phyloP scores from a whole-genome alignment of 257 asterid species.

The Agastache rugosa region DNA sequence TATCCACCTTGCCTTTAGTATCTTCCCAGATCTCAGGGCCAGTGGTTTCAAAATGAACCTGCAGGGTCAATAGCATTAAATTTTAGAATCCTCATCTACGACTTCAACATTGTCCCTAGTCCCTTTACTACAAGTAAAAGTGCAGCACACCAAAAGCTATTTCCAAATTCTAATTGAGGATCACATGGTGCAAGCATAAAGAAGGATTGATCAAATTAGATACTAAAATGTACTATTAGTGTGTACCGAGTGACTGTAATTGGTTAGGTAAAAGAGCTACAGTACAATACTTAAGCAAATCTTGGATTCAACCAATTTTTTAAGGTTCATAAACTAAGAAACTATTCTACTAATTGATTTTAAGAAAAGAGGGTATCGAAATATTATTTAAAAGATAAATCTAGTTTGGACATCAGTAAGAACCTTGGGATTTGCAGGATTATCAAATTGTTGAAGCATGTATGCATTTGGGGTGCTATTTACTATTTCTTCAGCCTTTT shows the following conservation, averaged over 20 bases:
- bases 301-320: conserved; percentile 1
- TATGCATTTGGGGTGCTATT: conserved; percentile 78
- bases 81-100: conserved; percentile 16
- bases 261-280: conserved; percentile 6
- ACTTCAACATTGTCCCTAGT: neutral
- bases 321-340: conserved; percentile 1
- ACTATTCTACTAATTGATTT: neutral
- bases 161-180: conserved; percentile 23
- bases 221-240: conserved; percentile 7
- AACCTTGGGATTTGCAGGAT: conserved; percentile 99
- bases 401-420: conserved; percentile 20
- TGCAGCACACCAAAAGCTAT: neutral
- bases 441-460: conserved; percentile 95
- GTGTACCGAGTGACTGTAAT: conserved; percentile 16
- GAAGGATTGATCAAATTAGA: conserved; percentile 12
- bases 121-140: neutral
- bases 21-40: conserved; percentile 99
- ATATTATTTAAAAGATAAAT: conserved; percentile 10
- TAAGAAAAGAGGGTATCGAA: neutral
- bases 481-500: conserved; percentile 90
- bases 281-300: neutral
- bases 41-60: conserved; percentile 97
- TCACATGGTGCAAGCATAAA: conserved; percentile 28
- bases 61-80: conserved; percentile 25
- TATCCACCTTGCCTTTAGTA: conserved; percentile 92